phyloP scores from a whole-genome alignment of 2,329 filamentous ascomycete genomes.

The Neopestalotiopsis sp. region DNA sequence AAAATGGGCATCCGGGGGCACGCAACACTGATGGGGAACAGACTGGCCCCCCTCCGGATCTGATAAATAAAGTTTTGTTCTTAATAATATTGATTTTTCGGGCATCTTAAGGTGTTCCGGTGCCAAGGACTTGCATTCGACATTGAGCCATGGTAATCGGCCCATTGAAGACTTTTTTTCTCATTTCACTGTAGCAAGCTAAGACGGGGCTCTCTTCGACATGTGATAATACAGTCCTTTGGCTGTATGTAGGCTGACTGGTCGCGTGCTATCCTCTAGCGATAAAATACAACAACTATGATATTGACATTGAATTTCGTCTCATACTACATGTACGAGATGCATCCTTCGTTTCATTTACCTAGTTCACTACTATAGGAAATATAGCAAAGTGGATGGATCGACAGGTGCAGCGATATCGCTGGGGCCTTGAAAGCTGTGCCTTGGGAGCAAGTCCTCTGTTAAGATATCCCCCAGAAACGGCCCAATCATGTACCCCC shows the following conservation, averaged over 20 bases:
- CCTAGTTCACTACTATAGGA: neutral
- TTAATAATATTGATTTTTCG: neutral
- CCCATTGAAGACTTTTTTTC: neutral
- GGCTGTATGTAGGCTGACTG: neutral
- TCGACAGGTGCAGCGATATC: constrained; percentile 3
- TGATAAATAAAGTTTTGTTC: neutral
- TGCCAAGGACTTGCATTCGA: neutral
- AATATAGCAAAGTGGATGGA: neutral
- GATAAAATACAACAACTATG: neutral
- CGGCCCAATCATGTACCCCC: neutral
- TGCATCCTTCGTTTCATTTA: neutral
- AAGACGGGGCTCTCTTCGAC: neutral
- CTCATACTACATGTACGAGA: neutral
- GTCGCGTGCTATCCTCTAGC: neutral
- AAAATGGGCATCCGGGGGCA: neutral
- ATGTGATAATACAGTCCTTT: neutral
- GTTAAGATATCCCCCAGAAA: neutral
- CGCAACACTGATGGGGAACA: neutral
- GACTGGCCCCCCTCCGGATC: neutral
- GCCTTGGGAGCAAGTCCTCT: neutral
- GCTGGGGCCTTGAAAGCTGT: neutral
- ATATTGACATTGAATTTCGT: neutral
- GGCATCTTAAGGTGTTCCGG: neutral
- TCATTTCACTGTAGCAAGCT: neutral
- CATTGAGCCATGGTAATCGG: neutral